Percentiles rank a stretch among this genome's conserved stretches.
Conservation (phyloP, 1,139 yeast species). For the Blastobotrys indianensis region DNA sequence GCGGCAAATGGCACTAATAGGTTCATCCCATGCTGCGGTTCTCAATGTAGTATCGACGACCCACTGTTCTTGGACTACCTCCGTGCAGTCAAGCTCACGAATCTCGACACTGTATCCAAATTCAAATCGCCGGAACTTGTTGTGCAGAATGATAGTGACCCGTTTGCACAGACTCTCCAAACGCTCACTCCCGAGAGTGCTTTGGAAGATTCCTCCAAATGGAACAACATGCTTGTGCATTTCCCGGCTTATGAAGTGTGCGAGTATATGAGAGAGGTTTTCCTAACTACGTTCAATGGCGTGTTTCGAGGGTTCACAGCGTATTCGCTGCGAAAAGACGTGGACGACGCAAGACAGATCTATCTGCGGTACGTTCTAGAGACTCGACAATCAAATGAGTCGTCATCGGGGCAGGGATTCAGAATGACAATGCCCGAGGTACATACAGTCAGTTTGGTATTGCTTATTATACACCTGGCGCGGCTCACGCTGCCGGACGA, state of each 20-base stretch:
- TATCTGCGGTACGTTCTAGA: constrained; percentile 2
- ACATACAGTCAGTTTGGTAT: constrained; percentile 20
- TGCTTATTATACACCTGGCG: constrained; percentile 17
- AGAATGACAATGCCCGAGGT: constrained; percentile 10
- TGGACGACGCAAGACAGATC: constrained; percentile 8
- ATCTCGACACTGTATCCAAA: not conserved
- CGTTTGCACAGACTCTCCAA: too few species aligned
- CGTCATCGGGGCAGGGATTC: not conserved
- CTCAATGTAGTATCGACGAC: too few species aligned
- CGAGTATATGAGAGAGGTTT: constrained; percentile 15
- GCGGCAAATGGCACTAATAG: too few species aligned
- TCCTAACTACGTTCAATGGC: constrained; percentile 15
- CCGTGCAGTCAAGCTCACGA: not conserved
- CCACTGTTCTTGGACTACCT: not conserved
- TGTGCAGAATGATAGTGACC: not conserved
- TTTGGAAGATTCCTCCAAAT: constrained; percentile 4
- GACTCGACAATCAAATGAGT: not conserved
- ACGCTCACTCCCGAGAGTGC: too few species aligned
- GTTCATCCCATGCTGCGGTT: too few species aligned
- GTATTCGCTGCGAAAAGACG: not conserved
- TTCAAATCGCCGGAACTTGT: not conserved
- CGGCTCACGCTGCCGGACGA: constrained; percentile 12
- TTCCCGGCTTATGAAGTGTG: constrained; percentile 19
- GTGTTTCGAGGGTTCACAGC: constrained; percentile 16
- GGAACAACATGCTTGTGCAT: constrained; percentile 17